Percentiles rank a stretch among this genome's conserved stretches.
Evolutionary conservation across 2,329 filamentous ascomycete genomes (phyloP).

Genomic region (Claviceps fusiformis): DNA sequence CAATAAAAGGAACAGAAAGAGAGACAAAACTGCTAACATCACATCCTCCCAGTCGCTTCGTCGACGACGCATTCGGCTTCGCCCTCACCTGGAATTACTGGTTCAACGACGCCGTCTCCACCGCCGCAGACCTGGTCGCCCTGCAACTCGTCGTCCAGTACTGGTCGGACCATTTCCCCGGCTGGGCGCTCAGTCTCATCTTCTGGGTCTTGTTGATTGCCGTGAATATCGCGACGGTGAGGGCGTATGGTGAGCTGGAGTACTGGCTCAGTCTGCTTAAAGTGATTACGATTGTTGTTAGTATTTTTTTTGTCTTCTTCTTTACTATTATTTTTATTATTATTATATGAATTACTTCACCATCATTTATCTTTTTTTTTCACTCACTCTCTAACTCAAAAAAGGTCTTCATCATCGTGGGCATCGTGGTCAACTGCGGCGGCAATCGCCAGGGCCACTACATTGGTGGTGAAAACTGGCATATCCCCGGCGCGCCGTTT

Average conservation of each 20-base stretch:
- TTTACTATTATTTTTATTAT: not conserved
- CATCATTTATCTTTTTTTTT: not conserved
- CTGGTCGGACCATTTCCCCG: slow-evolving; percentile 49
- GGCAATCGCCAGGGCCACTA: slow-evolving; percentile 39
- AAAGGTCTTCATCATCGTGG: slow-evolving; percentile 45
- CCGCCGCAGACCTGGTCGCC: slow-evolving; percentile 43
- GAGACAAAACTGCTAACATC: not conserved
- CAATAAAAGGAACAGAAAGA: not conserved
- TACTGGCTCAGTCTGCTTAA: slow-evolving; percentile 45
- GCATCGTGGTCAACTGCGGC: slow-evolving; percentile 39
- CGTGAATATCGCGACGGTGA: slow-evolving; percentile 21
- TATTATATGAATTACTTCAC: not conserved
- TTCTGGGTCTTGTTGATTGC: slow-evolving; percentile 43
- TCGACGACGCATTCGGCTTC: slow-evolving; percentile 40
- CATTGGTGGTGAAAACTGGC: slow-evolving; percentile 45
- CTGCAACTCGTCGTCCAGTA: slow-evolving; percentile 41
- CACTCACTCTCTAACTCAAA: not conserved
- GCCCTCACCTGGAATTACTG: slow-evolving; percentile 47
- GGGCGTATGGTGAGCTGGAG: slow-evolving; percentile 30
- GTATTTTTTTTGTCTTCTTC: slow-evolving; percentile 1
- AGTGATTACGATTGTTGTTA: slow-evolving; percentile 34
- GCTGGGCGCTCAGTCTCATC: slow-evolving; percentile 49
- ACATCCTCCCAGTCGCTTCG: slow-evolving; percentile 23
- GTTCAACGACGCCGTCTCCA: slow-evolving; percentile 47
- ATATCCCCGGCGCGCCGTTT: slow-evolving; percentile 47